phyloP scores from a whole-genome alignment of 495 filamentous ascomycete species.

The Lasiosphaeria ovina region DNA sequence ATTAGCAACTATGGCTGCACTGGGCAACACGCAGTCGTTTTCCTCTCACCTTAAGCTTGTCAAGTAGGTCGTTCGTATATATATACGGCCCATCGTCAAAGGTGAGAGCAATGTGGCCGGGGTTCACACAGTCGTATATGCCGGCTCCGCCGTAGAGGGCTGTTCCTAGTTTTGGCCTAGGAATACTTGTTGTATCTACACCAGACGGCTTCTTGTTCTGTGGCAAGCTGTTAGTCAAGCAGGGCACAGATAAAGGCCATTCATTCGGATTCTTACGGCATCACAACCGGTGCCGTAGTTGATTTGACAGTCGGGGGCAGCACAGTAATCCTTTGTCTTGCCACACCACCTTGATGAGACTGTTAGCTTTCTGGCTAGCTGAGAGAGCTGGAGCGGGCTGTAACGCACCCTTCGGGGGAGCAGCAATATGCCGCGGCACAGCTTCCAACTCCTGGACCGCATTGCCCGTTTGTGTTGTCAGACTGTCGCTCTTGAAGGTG shows the following conservation, averaged over 20 bases:
- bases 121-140: conserved; percentile 63
- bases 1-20: conserved; percentile 17
- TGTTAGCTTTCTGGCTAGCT: conserved; percentile 33
- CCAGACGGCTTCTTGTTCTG: conserved; percentile 60
- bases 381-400: conserved; percentile 20
- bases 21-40: neutral
- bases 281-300: conserved; percentile 67
- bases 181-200: conserved; percentile 55
- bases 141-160: conserved; percentile 59
- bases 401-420: conserved; percentile 55
- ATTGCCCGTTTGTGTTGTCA: conserved; percentile 29
- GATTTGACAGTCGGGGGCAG: conserved; percentile 67
- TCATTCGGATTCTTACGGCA: conserved; percentile 33
- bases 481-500: conserved; percentile 18
- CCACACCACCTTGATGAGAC: conserved; percentile 56
- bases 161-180: conserved; percentile 57
- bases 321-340: conserved; percentile 58
- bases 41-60: conserved; percentile 52
- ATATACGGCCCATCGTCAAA: conserved; percentile 76
- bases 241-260: neutral
- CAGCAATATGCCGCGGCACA: conserved; percentile 62
- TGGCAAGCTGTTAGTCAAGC: conserved; percentile 9
- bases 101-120: conserved; percentile 68
- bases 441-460: conserved; percentile 42
- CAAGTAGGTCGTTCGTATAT: conserved; percentile 67